Conservation (phyloP, 2,329 filamentous ascomycete species). For the Aspergillus sp. region DNA sequence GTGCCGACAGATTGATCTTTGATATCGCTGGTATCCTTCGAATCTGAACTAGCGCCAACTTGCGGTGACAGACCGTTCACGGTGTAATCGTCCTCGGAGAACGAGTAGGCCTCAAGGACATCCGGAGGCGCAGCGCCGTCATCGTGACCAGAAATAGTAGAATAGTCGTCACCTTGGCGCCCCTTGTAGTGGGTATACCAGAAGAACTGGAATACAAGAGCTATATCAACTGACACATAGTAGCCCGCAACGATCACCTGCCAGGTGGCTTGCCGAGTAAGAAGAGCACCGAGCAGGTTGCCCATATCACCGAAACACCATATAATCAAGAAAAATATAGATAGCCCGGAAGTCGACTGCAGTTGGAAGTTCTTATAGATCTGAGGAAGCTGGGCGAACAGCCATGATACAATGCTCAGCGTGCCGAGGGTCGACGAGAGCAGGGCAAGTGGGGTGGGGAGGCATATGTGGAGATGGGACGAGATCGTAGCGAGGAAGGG, state of each 20-base stretch:
- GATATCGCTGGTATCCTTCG: slow-evolving; percentile 28
- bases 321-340: slow-evolving; percentile 64
- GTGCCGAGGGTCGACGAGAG: slow-evolving; percentile 61
- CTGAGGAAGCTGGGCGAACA: slow-evolving; percentile 68
- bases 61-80: slow-evolving; percentile 17
- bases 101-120: slow-evolving; percentile 38
- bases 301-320: slow-evolving; percentile 66
- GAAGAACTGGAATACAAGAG: slow-evolving; percentile 62
- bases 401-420: slow-evolving; percentile 65
- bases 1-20: slow-evolving; percentile 23
- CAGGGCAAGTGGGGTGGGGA: slow-evolving; percentile 63
- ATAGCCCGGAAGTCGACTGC: slow-evolving; percentile 64
- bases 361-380: slow-evolving; percentile 67
- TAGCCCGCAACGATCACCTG: slow-evolving; percentile 65
- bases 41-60: slow-evolving; percentile 23
- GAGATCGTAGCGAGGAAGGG: slow-evolving; percentile 59
- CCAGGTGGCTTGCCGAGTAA: slow-evolving; percentile 65
- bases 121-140: slow-evolving; percentile 28
- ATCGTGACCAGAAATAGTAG: slow-evolving; percentile 26
- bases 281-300: slow-evolving; percentile 62
- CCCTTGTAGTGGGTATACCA: slow-evolving; percentile 63
- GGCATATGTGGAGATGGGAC: slow-evolving; percentile 59
- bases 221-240: slow-evolving; percentile 65
- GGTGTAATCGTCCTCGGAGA: slow-evolving; percentile 32
- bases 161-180: slow-evolving; percentile 42